Evolutionary conservation across 2,329 filamentous ascomycete genomes (phyloP), one percentile per base, ranked within the genome.

Genomic region (Stagonosporopsis rhizophila): DNA sequence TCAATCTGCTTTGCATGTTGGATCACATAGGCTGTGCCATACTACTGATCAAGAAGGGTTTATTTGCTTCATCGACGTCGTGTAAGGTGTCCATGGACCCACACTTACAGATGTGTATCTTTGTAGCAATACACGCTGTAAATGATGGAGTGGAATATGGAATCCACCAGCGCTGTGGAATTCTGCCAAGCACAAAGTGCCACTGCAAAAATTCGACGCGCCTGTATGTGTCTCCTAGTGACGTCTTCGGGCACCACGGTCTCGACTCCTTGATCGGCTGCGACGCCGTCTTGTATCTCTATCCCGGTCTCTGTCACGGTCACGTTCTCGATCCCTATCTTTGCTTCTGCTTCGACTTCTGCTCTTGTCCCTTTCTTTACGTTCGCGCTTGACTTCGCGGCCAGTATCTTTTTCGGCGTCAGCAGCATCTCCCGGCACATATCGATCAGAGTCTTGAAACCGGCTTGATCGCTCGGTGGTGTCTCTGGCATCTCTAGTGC

Each of bases 361-460:
- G 27, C 62, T 66, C 25, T 61, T 58, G 37, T 65, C 70, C 42
- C 58, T 62, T 12, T 64, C 70, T 11, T 80, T 68, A 34, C 65
- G 62, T 14, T 65, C 62, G 1, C 44, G 47, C 35, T 52, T 52
- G 1, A 14, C 19, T 1, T 67, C 64, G 6, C 62, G 41, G 6
- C 67, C 62, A 2, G 58, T 25, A 19, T 62, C 64, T n/a, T 65
- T 66, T 2, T 60, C 67, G 14, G 56, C 59, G 6, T 37, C 50
- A 37, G 49, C 61, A 54, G 56, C 40, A 28, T 15, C 39, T 17
- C 50, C 54, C 27, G 70, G 70, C 12, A 71, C 64, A 39, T 75
- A 75, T 22, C 73, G 67, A 56, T 75, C 72, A 1, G 65, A 68
- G 41, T 73, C 70, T 41, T 68, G 58, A 19, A 69, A 61, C 7